Conservation (phyloP, 768 basidiomycete species). For the Suillus spraguei region DNA sequence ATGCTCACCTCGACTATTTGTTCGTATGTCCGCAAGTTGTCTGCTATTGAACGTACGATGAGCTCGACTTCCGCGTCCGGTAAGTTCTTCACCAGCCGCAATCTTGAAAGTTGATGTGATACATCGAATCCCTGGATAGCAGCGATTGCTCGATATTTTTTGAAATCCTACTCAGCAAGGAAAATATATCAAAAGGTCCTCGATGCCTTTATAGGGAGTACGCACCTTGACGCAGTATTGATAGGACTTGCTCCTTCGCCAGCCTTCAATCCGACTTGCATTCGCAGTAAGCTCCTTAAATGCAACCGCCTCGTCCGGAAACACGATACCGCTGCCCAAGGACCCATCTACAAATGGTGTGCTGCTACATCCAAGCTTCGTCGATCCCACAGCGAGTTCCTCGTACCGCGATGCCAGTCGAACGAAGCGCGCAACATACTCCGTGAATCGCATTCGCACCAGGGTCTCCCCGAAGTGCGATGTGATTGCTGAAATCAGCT, state of each 20-base stretch:
- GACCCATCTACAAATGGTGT: conserved; percentile 44
- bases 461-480: conserved; percentile 90
- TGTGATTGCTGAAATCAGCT: conserved; percentile 88
- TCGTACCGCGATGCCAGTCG: conserved; percentile 90
- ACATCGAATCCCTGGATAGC: conserved; percentile 84
- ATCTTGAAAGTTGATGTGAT: conserved; percentile 79
- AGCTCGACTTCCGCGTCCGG: conserved; percentile 70
- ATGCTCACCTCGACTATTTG: conserved; percentile 81
- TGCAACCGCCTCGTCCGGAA: conserved; percentile 68
- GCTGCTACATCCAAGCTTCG: conserved; percentile 75
- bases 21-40: conserved; percentile 78
- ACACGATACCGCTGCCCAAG: conserved; percentile 83
- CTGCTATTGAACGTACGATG: conserved; percentile 75
- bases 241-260: conserved; percentile 85
- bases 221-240: conserved; percentile 69
- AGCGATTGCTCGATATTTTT: conserved; percentile 50
- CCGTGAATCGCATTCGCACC: conserved; percentile 86
- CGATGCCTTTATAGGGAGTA: conserved; percentile 8
- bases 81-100: conserved; percentile 74
- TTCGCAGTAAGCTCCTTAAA: conserved; percentile 74
- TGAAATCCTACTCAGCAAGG: conserved; percentile 61
- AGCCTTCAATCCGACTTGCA: conserved; percentile 88
- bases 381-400: conserved; percentile 72
- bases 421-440: conserved; percentile 87
- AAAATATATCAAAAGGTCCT: background rate